Conservation (phyloP, 129 eudicot genomes). For the Sambucus nigra region DNA sequence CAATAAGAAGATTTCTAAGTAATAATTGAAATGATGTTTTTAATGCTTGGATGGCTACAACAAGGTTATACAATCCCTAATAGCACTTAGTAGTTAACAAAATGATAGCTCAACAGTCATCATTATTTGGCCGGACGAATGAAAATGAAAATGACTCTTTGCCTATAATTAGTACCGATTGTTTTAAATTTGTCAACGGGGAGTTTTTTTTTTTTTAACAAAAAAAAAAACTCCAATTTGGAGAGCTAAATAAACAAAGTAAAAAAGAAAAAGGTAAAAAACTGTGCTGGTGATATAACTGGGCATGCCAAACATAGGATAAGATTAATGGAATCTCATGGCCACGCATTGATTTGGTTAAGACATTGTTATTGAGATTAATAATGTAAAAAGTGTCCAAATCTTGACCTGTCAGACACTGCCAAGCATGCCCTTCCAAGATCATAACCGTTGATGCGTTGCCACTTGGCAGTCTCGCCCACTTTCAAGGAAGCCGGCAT, state of each 20-base stretch:
- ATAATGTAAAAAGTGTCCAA: too few relatives aligned
- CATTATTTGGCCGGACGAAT: slow-evolving; percentile 15
- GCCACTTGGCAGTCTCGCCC: slow-evolving; percentile 43
- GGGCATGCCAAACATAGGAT: too few relatives aligned
- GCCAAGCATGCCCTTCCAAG: slow-evolving; percentile 45
- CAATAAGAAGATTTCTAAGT: too few relatives aligned
- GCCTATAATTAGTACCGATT: slow-evolving; percentile 2
- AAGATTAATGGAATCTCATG: too few relatives aligned
- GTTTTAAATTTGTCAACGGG: neutral
- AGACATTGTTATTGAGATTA: too few relatives aligned
- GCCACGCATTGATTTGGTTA: too few relatives aligned
- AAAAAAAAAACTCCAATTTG: neutral
- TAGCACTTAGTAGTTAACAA: neutral
- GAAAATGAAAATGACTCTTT: slow-evolving; percentile 6
- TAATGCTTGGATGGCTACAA: slow-evolving; percentile 1
- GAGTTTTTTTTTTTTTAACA: neutral
- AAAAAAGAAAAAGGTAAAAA: slow-evolving; percentile 11
- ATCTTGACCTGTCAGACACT: slow-evolving; percentile 32
- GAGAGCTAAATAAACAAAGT: slow-evolving; percentile 5
- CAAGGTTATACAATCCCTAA: neutral
- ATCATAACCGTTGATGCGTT: slow-evolving; percentile 3
- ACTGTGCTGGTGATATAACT: too few relatives aligned
- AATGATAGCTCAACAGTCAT: slow-evolving; percentile 10
- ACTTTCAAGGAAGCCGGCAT: slow-evolving; percentile 46
- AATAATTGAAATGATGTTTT: slow-evolving; percentile 15